Percentiles rank a stretch among this genome's conserved stretches.
phyloP scores from a whole-genome alignment of 345 rosid genomes.

The Dipteronia dyeriana region DNA sequence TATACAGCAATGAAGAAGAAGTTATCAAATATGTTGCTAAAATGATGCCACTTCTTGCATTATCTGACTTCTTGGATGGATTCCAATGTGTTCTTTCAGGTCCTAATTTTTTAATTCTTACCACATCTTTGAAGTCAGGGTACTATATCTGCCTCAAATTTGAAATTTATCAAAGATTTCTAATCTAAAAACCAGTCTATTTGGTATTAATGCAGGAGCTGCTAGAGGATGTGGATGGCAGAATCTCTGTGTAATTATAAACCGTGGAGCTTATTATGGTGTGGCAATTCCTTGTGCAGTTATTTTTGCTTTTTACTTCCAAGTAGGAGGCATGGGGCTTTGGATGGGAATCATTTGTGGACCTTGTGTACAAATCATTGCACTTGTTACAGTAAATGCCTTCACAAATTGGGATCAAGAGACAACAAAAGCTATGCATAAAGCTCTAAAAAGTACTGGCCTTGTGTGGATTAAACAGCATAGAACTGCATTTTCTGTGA shows the following conservation, averaged over 20 bases:
- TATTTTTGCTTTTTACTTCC: constrained; percentile 39
- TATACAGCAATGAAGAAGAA: constrained; percentile 48
- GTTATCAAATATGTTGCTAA: constrained; percentile 38
- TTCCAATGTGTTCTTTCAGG: constrained; percentile 55
- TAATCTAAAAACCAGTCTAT: not conserved
- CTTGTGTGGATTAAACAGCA: not conserved
- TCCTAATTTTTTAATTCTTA: constrained; percentile 1
- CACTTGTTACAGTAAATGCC: constrained; percentile 41
- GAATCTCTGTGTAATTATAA: constrained; percentile 42
- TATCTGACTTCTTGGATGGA: constrained; percentile 48
- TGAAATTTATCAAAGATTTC: not conserved
- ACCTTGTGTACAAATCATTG: constrained; percentile 34
- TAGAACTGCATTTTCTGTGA: not conserved
- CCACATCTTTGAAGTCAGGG: not conserved
- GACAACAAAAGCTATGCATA: constrained; percentile 31
- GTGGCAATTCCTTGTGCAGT: constrained; percentile 49
- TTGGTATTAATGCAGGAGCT: constrained; percentile 33
- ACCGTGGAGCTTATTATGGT: constrained; percentile 54
- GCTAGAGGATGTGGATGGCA: constrained; percentile 64
- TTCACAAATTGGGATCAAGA: constrained; percentile 43
- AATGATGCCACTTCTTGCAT: constrained; percentile 51
- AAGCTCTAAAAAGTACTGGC: constrained; percentile 12
- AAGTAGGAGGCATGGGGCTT: constrained; percentile 52
- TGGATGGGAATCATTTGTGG: constrained; percentile 59
- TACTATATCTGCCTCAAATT: too few relatives aligned